Conservation (phyloP, 148 eudicot genomes). For the Camellia japonica region DNA sequence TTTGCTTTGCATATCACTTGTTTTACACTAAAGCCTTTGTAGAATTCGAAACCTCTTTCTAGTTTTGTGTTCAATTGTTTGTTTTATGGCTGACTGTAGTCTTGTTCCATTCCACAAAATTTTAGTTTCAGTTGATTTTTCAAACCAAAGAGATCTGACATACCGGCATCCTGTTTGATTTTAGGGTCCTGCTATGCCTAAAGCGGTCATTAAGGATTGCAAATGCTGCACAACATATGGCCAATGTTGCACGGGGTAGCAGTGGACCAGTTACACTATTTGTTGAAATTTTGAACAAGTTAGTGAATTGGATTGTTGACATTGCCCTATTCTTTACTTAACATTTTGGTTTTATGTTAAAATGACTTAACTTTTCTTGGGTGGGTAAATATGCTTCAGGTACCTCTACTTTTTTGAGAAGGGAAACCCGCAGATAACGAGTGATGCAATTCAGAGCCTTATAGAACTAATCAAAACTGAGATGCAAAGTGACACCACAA, state of each 20-base stretch:
- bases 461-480: constrained; percentile 84
- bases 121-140: not conserved
- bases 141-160: not conserved
- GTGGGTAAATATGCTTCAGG: constrained; percentile 39
- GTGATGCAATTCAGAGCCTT: constrained; percentile 71
- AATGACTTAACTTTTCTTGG: not conserved
- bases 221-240: constrained; percentile 98
- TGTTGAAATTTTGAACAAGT: constrained; percentile 97
- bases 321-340: not conserved
- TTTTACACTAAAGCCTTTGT: not conserved
- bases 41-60: not conserved
- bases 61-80: constrained; percentile 1
- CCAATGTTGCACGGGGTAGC: constrained; percentile 92
- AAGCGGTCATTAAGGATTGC: constrained; percentile 96
- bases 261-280: constrained; percentile 91
- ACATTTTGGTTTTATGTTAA: not conserved
- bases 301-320: constrained; percentile 24
- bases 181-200: constrained; percentile 90
- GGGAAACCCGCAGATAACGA: constrained; percentile 78
- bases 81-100: not conserved
- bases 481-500: constrained; percentile 67
- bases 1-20: not conserved
- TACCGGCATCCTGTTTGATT: not conserved
- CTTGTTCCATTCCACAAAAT: not conserved
- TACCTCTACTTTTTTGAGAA: constrained; percentile 89